Base-by-base conservation (phyloP, 495 filamentous ascomycete species). In the Annulohypoxylon maeteangense region DNA sequence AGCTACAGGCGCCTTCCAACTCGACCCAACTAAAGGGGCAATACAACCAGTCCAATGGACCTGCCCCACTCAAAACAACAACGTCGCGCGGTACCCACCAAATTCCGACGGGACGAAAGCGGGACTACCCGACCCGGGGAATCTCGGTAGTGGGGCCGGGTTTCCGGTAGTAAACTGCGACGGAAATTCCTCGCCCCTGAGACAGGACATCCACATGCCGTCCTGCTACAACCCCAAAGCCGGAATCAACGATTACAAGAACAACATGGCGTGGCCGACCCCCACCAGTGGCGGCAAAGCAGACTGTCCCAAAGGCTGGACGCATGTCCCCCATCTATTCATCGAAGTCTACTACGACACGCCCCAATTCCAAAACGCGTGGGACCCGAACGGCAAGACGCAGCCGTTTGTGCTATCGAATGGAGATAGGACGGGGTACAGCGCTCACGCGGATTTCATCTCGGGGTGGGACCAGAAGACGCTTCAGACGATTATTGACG, bases 361-460 rank as follows among this genome's bases (percentile, higher is more conserved):
- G 10, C 78, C 82, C 54, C 72, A 75, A 4, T 88, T 89, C 62
- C 74, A 78, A 10, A 79, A 85, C 53, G 78, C 82, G 66, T 91
- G 88, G 82, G 84, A 82, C 53, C 81, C 73, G 34, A 74, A 83
- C 65, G 81, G 80, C 64, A 81, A 84, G 69, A 83, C 86, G 45
- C 79, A 78, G 65, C 90, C 90, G 14, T 91, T 91, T 74, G 88
- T 92, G 65, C 85, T 86, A 65, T 80, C 88, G 54, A 88, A 85
- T 73, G 86, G 86, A 25, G 86, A 88, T 53, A 74, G 75, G 22
- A 86, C 85, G 18, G 85, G 85, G 53, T 86, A 78, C 70, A 83
- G 81, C 27, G 82, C 85, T 54, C 90, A 92, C 74, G 89, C 84
- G 27, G 90, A 92, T 76, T 92, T 92, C 78, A 77, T 92, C 47